Conservation (phyloP, 2,329 filamentous ascomycete species). For the Colletotrichum tropicale region DNA sequence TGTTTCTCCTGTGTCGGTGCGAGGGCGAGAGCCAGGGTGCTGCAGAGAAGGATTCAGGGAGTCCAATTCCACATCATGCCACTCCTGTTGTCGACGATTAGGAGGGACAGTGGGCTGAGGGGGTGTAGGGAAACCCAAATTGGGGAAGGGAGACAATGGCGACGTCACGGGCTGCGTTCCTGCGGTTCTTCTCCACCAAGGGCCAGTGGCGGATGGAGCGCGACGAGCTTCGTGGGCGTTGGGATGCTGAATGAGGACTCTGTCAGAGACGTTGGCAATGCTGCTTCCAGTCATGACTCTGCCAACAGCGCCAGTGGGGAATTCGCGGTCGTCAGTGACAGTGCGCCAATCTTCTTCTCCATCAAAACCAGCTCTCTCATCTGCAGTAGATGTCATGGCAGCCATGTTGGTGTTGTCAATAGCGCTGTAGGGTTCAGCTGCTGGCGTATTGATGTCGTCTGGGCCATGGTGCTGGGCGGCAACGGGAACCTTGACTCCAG, state of each 20-base stretch:
- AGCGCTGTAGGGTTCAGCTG: background rate
- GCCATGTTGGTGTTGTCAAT: background rate
- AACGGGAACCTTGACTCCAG: slow-evolving; percentile 10
- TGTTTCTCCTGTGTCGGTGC: background rate
- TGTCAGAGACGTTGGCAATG: slow-evolving; percentile 21
- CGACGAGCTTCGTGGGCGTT: background rate
- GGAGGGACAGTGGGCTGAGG: background rate
- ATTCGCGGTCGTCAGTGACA: slow-evolving; percentile 14
- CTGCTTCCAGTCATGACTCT: slow-evolving; percentile 21
- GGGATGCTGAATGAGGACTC: background rate
- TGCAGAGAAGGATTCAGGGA: background rate
- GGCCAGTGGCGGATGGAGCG: background rate
- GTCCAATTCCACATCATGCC: slow-evolving; percentile 8
- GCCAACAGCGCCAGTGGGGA: background rate
- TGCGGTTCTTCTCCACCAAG: background rate
- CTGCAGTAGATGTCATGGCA: background rate
- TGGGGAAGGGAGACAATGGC: background rate
- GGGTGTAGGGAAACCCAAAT: background rate
- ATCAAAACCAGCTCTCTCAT: background rate
- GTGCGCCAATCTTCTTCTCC: slow-evolving; percentile 21
- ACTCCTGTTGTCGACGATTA: background rate
- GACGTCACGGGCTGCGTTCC: background rate
- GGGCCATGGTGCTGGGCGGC: background rate
- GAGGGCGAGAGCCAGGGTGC: background rate
- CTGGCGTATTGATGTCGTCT: background rate